These are phyloP conservation scores for Trichoderma pleuroti DNA, from an alignment of 2,329 filamentous ascomycete species.

Conservation along the genomic window DNA sequence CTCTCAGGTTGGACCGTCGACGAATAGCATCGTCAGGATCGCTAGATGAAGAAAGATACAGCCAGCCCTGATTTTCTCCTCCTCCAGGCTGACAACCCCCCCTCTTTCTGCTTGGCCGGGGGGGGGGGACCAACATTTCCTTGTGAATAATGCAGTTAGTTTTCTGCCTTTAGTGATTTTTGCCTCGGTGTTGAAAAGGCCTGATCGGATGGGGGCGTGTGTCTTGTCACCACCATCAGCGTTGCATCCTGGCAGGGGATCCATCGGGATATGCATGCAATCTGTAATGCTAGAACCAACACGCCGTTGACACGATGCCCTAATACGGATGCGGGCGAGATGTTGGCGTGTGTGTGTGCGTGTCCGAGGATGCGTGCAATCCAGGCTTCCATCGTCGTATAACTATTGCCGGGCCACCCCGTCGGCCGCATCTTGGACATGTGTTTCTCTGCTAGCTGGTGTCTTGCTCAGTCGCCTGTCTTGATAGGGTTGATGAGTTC, in stretches of 20 bases:
- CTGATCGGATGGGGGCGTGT: not conserved
- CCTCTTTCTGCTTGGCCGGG: not conserved
- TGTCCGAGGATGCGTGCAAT: not conserved
- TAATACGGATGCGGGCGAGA: not conserved
- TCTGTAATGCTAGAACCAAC: conserved; percentile 11
- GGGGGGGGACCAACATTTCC: not conserved
- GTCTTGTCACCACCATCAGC: conserved; percentile 7
- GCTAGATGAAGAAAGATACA: not conserved
- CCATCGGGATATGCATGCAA: conserved; percentile 5
- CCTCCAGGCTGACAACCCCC: not conserved
- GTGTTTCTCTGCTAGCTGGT: not conserved
- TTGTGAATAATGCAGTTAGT: not conserved
- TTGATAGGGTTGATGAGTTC: conserved; percentile 5
- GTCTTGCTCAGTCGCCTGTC: not conserved
- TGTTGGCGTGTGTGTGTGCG: not conserved
- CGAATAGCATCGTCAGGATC: not conserved
- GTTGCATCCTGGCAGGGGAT: conserved; percentile 5
- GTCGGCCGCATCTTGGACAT: not conserved
- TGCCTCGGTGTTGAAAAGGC: not conserved
- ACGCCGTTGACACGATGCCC: not conserved
- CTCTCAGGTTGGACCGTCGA: not conserved
- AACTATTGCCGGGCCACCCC: conserved; percentile 12
- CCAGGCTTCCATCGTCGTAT: not conserved
- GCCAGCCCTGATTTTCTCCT: not conserved
- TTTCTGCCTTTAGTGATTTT: not conserved